These are phyloP conservation scores for Trichocladium uniseriatum DNA, from an alignment of 495 filamentous ascomycete species.

Conservation along the genomic window DNA sequence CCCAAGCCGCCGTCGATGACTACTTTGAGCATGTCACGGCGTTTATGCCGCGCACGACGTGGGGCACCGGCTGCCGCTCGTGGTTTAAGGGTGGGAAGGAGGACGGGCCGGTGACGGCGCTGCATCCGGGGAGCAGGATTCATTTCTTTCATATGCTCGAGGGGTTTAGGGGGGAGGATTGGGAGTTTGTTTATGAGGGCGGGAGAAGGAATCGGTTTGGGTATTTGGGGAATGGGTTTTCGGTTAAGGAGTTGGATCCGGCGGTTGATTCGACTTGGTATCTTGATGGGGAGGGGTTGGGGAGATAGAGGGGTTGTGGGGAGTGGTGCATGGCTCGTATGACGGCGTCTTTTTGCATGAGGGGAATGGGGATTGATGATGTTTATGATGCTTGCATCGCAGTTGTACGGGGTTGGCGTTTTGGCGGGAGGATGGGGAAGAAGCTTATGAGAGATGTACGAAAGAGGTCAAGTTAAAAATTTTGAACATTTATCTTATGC, in stretches of 20 bases:
- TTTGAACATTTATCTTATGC: too few species aligned
- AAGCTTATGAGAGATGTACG: too few species aligned
- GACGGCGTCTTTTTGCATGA: too few species aligned
- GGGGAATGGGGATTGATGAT: too few species aligned
- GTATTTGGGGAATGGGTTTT: constrained; percentile 33
- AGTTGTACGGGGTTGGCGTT: too few species aligned
- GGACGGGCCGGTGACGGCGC: constrained; percentile 39
- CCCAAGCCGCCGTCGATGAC: constrained; percentile 35
- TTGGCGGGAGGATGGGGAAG: too few species aligned
- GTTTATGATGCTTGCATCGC: too few species aligned
- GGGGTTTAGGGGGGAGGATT: constrained; percentile 41
- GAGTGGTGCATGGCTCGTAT: too few species aligned
- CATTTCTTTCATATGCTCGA: constrained; percentile 47
- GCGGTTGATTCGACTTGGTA: constrained; percentile 37
- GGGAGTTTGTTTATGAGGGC: constrained; percentile 39
- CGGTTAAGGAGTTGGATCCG: constrained; percentile 31
- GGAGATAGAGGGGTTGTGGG: too few species aligned
- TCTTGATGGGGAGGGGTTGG: constrained; percentile 18
- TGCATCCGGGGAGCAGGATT: constrained; percentile 42
- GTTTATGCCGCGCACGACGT: constrained; percentile 43
- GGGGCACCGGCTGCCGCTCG: constrained; percentile 33
- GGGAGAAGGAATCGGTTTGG: constrained; percentile 42
- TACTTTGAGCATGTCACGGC: constrained; percentile 35
- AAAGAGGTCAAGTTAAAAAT: too few species aligned
- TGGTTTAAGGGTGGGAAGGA: constrained; percentile 42